A percentile compares a stretch with the other conserved stretches of the same genome.
These are phyloP conservation scores for Talaromyces pinophilus DNA, from an alignment of 2,329 filamentous ascomycete genomes.

Conservation along the genomic window DNA sequence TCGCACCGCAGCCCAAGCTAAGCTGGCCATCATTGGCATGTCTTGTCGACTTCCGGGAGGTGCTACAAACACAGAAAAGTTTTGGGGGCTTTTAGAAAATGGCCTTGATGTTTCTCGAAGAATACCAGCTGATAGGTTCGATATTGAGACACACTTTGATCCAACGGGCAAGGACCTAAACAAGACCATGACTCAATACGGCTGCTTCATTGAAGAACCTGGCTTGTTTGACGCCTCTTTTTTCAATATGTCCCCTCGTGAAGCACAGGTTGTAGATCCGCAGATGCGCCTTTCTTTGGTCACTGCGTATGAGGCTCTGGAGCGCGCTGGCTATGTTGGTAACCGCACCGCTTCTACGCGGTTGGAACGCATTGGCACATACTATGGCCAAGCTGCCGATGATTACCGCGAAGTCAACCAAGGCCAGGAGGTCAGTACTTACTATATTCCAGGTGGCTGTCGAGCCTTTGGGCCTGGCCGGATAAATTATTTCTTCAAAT, in stretches of 20 bases:
- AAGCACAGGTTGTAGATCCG: conserved; percentile 74
- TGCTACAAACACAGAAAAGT: conserved; percentile 43
- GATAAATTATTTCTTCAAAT: conserved; percentile 76
- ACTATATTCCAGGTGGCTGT: conserved; percentile 66
- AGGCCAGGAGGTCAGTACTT: conserved; percentile 68
- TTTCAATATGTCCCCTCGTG: conserved; percentile 83
- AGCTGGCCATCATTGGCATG: conserved; percentile 78
- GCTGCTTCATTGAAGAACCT: conserved; percentile 71
- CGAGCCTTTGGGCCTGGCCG: conserved; percentile 62
- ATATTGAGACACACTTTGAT: conserved; percentile 66
- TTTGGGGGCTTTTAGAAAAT: conserved; percentile 39
- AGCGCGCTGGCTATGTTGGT: conserved; percentile 76
- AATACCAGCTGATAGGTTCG: conserved; percentile 67
- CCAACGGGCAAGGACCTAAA: conserved; percentile 68
- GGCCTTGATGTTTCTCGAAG: conserved; percentile 36
- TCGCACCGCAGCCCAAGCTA: neutral
- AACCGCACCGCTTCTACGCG: conserved; percentile 69
- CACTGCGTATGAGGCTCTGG: conserved; percentile 78
- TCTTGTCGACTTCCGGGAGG: conserved; percentile 72
- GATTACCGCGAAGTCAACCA: conserved; percentile 77
- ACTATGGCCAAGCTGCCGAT: conserved; percentile 73
- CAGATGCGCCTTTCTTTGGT: conserved; percentile 76
- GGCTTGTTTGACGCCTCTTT: conserved; percentile 77
- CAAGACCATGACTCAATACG: conserved; percentile 70
- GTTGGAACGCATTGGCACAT: conserved; percentile 66